A percentile compares a stretch with the other conserved stretches of the same genome.
Evolutionary conservation across 108 stramenopile species (phyloP).

Genomic region (Discostella pseudostelligera): DNA sequence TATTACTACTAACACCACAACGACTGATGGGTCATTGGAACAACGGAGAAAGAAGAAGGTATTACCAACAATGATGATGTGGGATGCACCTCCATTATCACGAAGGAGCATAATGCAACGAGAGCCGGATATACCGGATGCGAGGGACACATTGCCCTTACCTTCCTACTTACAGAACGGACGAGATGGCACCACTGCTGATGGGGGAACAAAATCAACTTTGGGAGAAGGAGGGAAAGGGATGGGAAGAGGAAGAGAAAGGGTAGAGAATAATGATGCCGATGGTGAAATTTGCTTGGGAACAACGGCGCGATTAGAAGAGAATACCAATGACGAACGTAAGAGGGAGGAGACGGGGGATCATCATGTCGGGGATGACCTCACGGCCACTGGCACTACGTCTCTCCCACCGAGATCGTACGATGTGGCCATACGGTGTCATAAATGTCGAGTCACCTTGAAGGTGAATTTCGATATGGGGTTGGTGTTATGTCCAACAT

Average conservation of each 20-base stretch:
- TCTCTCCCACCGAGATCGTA: constrained; percentile 12
- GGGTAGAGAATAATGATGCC: constrained; percentile 1
- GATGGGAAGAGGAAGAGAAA: neutral
- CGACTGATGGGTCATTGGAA: constrained; percentile 7
- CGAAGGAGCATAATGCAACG: constrained; percentile 13
- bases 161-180: too few species aligned
- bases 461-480: constrained; percentile 26
- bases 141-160: constrained; percentile 23
- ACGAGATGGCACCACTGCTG: too few species aligned
- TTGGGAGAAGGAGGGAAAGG: too few species aligned
- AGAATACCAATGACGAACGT: constrained; percentile 10
- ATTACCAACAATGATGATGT: constrained; percentile 17
- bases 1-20: too few species aligned
- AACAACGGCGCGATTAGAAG: neutral
- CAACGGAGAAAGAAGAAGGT: neutral
- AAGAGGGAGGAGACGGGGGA: constrained; percentile 7
- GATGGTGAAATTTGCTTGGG: constrained; percentile 22
- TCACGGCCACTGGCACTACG: too few species aligned
- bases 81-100: constrained; percentile 15
- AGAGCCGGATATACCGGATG: constrained; percentile 12
- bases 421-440: constrained; percentile 27
- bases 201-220: too few species aligned
- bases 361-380: neutral
- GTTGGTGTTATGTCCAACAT: constrained; percentile 33
- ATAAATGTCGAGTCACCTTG: constrained; percentile 26